Base-by-base conservation (phyloP, 2,329 filamentous ascomycete genomes). In the Neopestalotiopsis sp. region DNA sequence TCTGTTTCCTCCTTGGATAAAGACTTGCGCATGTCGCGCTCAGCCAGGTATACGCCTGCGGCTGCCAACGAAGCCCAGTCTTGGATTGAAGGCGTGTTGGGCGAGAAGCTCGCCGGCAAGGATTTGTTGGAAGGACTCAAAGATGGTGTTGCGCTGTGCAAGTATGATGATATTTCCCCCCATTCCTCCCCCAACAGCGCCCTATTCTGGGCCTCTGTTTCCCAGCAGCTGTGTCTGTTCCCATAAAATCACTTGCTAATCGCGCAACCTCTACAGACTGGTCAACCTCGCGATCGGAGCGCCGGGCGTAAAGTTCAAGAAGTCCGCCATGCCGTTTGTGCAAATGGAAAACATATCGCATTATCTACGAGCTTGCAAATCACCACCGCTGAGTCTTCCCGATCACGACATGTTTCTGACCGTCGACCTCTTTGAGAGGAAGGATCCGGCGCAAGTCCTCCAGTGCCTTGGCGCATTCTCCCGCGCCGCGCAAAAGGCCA, bases 301-400 rank as follows among this genome's bases (percentile, higher is more conserved):
- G 17, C 93, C 93, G 0, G 92, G 92, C 40, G 89, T 97, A 82
- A 94, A 92, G 80, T 98, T 92, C 88, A 98, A 98, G 83, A 87
- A 92, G 78, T 97, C 95, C 1, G 83, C 90, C 56, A 98, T 98
- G 95, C 96, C 96, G 0, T 99, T 99, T 79, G 95, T 98, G 56
- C 96, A 99, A 81, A 98, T 98, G 95, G 96, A 99, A 81, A 99
- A 99, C 79, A 98, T 99, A 77, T 97, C 95, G 4, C 94, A 97
- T 78, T 99, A 98, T 82, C 89, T 99, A 67, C 90, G 89, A 76
- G 94, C 94, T 70, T 97, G 95, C 84, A 93, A 97, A 81, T 85
- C 89, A 65, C 89, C 93, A 32, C 96, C 96, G 0, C 85, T 99
- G 66, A 95, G 91, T 80, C 90, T 99, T 70, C 94, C 94, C 69